Base-by-base conservation (phyloP, 495 filamentous ascomycete genomes). In the Hypoxylon lienhwacheense region DNA sequence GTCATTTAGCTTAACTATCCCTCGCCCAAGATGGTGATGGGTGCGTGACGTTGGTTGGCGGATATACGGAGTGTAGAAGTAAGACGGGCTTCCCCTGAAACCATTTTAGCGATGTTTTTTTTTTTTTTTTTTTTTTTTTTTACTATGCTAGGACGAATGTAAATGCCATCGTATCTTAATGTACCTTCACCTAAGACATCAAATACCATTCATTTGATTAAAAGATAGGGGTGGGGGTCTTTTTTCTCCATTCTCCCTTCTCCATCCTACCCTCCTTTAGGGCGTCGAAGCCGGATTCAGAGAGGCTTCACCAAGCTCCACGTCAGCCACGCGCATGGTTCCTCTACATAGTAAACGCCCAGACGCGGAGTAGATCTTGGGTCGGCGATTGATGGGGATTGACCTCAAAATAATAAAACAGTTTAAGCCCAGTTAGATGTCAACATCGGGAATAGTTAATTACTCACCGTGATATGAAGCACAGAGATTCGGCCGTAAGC, bases 281-380 rank as follows among this genome's bases (percentile, higher is more conserved):
- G 24, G 43, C 28, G 24, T 52, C 48, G 37, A 39, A 16, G n/a
- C 39, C 39, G 6, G 36, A 47, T 48, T 22, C 25, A 41, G 41
- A 29, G 41, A 37, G 6, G 26, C 22, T 21, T 44, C 51, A 51
- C 45, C 46, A 34, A 51, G 46, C 41, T 52, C 55, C 55, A 59
- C 55, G 48, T 53, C 57, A 61, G 40, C 40, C 57, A 55, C 24
- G 24, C 44, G 40, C 40, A 46, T 50, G 21, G 41, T 47, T 33
- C 39, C 34, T n/a, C n/a, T n/a, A n/a, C n/a, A n/a, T n/a, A n/a
- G n/a, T 46, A 55, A 54, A 21, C 35, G 50, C 46, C 39, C 24
- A 61, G 50, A 53, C 45, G 57, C 57, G 40, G 45, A 61, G 57
- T 7, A 55, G 45, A 54, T 55, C 57, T 61, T 35, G 57, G 40